Conservation (phyloP, 164 flowering plant genomes). For the Nelumbo lutea region DNA sequence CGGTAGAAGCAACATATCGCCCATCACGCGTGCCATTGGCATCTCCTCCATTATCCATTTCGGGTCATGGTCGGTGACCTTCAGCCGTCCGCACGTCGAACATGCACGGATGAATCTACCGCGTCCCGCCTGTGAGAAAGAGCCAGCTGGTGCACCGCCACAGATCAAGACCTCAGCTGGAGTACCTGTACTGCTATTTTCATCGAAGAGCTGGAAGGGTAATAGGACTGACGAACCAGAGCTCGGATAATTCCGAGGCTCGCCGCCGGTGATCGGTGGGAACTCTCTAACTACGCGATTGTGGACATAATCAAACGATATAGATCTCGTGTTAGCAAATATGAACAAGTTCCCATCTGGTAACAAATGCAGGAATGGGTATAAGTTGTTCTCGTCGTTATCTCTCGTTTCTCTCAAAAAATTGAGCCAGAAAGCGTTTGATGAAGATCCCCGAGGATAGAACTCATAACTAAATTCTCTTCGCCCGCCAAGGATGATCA, state of each 20-base stretch:
- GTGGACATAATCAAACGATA: slow-evolving; percentile 33
- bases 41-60: slow-evolving; percentile 52
- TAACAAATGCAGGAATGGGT: slow-evolving; percentile 49
- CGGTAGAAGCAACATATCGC: slow-evolving; percentile 64
- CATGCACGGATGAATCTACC: slow-evolving; percentile 24
- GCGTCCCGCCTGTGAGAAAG: slow-evolving; percentile 16
- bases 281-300: slow-evolving; percentile 31
- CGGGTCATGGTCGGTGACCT: slow-evolving; percentile 30
- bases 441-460: slow-evolving; percentile 21
- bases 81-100: slow-evolving; percentile 43
- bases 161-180: slow-evolving; percentile 47
- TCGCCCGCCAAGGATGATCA: slow-evolving; percentile 52
- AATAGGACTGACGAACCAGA: slow-evolving; percentile 56
- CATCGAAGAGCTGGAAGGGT: slow-evolving; percentile 14
- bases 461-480: slow-evolving; percentile 52
- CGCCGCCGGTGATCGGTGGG: slow-evolving; percentile 36
- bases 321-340: slow-evolving; percentile 51
- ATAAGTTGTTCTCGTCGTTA: slow-evolving; percentile 36
- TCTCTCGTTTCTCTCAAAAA: slow-evolving; percentile 41
- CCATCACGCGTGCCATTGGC: slow-evolving; percentile 57
- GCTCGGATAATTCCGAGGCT: slow-evolving; percentile 57
- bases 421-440: slow-evolving; percentile 1
- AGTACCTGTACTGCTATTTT: slow-evolving; percentile 22
- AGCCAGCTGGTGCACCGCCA: slow-evolving; percentile 44
- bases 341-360: slow-evolving; percentile 60